Conservation (phyloP, 139 green algal genomes). For the Ostreobium quekettii region DNA sequence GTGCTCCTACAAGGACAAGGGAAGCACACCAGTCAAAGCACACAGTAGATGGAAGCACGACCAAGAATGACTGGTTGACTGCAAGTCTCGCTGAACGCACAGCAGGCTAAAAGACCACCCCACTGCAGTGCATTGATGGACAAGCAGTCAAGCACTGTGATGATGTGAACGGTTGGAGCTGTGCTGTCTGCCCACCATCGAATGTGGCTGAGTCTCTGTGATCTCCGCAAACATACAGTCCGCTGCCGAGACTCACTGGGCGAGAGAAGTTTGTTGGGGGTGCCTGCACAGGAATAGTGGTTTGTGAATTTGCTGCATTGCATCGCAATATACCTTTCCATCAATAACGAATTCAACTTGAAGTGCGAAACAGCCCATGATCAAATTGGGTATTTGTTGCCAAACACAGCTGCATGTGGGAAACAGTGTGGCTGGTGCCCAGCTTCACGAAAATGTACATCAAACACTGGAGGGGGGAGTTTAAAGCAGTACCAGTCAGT, state of each 20-base stretch:
- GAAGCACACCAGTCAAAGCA: neutral
- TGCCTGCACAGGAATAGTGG: conserved; percentile 25
- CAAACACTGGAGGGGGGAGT: neutral
- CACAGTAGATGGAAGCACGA: neutral
- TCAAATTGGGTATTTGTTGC: neutral
- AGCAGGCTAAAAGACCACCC: too few species aligned
- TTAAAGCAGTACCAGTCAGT: too few species aligned
- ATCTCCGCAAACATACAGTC: conserved; percentile 66
- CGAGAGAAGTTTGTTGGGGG: conserved; percentile 68
- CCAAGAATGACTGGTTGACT: neutral
- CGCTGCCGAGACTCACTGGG: conserved; percentile 40
- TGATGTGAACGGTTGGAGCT: neutral
- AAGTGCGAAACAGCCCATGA: too few species aligned
- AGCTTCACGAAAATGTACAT: neutral
- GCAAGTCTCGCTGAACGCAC: neutral
- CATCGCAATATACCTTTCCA: too few species aligned
- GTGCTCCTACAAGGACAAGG: conserved; percentile 34
- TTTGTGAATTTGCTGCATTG: too few species aligned
- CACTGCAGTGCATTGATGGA: neutral
- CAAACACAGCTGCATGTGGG: neutral
- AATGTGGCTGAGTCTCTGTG: conserved; percentile 81
- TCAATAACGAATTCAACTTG: too few species aligned
- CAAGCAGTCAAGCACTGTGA: neutral
- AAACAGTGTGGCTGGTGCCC: neutral
- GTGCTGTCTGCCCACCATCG: conserved; percentile 36